A percentile compares a stretch with the other conserved stretches of the same genome.
Evolutionary conservation across 208 protist species (phyloP).

Genomic region (Trypanosoma brucei): DNA sequence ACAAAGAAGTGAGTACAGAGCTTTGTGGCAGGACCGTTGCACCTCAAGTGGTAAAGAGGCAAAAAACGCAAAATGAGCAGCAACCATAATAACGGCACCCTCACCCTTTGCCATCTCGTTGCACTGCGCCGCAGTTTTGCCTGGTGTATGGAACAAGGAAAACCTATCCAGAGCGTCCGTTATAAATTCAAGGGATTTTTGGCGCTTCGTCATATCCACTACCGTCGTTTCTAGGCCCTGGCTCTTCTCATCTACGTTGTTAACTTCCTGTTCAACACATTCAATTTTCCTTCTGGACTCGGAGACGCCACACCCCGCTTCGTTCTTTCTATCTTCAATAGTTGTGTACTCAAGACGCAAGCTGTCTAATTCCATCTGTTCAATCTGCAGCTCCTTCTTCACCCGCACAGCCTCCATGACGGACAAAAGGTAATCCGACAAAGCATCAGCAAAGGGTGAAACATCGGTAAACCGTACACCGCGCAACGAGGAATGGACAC

Average conservation of each 20-base stretch:
- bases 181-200: constrained; percentile 41
- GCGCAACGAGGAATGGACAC: constrained; percentile 30
- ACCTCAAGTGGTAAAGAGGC: constrained; percentile 28
- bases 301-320: constrained; percentile 1
- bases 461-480: constrained; percentile 43
- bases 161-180: constrained; percentile 67
- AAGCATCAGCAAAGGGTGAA: constrained; percentile 36
- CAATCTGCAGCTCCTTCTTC: constrained; percentile 3
- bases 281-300: background rate
- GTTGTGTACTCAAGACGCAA: constrained; percentile 15
- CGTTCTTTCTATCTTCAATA: constrained; percentile 14
- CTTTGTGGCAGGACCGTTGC: background rate
- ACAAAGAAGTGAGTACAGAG: constrained; percentile 28
- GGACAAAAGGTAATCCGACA: constrained; percentile 51
- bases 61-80: constrained; percentile 55
- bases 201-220: constrained; percentile 21
- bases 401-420: constrained; percentile 37
- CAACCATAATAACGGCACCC: constrained; percentile 57
- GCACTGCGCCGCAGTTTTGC: constrained; percentile 22
- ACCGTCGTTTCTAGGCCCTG: constrained; percentile 19
- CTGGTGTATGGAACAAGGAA: constrained; percentile 30
- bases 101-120: constrained; percentile 28
- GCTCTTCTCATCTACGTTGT: constrained; percentile 13
- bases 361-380: constrained; percentile 15
- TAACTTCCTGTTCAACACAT: background rate